Base-by-base conservation (phyloP, 345 rosid genomes). In the Gynandropsis gynandra region DNA sequence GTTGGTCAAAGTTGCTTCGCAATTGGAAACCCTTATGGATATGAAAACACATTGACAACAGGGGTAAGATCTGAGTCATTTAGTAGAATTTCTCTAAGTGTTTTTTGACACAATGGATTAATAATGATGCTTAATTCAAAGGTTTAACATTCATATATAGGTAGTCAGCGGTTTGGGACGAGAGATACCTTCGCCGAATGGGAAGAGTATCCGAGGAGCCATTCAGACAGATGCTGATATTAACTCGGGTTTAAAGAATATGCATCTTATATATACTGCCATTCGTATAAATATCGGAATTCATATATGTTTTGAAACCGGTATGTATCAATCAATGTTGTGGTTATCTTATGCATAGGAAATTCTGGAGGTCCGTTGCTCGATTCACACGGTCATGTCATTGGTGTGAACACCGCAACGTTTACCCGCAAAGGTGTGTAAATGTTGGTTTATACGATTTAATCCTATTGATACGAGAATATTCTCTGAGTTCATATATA, bases 1-100 rank as follows among this genome's bases (percentile, higher is more conserved):
- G 92, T 87, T 17, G 96, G 89, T 10, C 98, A 90, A 56, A 84
- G 74, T 63, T 90, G 96, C 63, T 84, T 56, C 14, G 98, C 98
- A 9, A 87, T 87, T 7, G 96, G 92, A 44, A 87, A 84, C 67
- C 95, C 98, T 15, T 84, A 68, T 50, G 98, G 95, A 68, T 87
- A 77, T 62, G 89, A 84, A 52, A 85, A 90, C 75, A 82, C 96
- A 5, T 84, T 90, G 41, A 90, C 95, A n/a, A 83, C 89, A 2
- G 96, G 96, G 85, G 98, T 83, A 76, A 70, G 56, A 60, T 44
- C 37, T 47, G 14, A 57, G n/a, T 5, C 34, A 8, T 36, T 16
- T 6, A 29, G 8, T 24, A 42, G 1, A 42, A 11, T 24, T 11
- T 27, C 24, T 1, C 15, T 1, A 19, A 7, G 47, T 0, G 18